Evolutionary conservation across 2,329 filamentous ascomycete genomes (phyloP).

Genomic region (Aspergillus uvarum): DNA sequence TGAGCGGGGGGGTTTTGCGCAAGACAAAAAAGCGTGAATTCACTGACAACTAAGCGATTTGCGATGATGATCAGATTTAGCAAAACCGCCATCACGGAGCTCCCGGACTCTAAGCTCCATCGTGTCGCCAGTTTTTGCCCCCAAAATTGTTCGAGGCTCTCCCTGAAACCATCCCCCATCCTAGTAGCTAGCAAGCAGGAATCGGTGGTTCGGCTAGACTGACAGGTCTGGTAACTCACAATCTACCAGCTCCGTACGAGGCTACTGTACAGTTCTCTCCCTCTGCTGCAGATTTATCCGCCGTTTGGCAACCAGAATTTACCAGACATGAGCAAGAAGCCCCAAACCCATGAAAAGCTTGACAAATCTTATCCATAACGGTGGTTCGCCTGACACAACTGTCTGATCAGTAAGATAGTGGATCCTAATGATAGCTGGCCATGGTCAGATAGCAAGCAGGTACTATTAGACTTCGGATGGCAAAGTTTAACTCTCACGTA

Average conservation of each 20-base stretch:
- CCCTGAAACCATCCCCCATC: background rate
- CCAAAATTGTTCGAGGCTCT: background rate
- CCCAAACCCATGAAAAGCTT: slow-evolving; percentile 7
- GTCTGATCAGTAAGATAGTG: slow-evolving; percentile 8
- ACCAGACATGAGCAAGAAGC: background rate
- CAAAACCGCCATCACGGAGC: background rate
- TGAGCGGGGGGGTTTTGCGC: background rate
- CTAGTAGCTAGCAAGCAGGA: slow-evolving; percentile 1
- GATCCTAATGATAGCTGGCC: background rate
- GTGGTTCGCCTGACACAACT: slow-evolving; percentile 6
- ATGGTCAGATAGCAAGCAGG: background rate
- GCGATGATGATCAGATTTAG: background rate
- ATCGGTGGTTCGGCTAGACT: background rate
- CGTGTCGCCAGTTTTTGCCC: background rate
- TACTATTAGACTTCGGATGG: background rate
- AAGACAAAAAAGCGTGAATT: background rate
- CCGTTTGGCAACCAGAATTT: background rate
- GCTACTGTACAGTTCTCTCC: background rate
- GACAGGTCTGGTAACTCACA: background rate
- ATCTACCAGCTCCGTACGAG: too few species aligned
- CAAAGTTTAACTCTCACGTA: background rate
- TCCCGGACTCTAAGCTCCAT: background rate
- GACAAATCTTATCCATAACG: slow-evolving; percentile 12
- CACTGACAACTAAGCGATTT: background rate
- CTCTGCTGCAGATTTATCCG: slow-evolving; percentile 4